A percentile compares a stretch with the other conserved stretches of the same genome.
Conservation (phyloP, 2,329 filamentous ascomycete genomes). For the Clarireedia hainanense region DNA sequence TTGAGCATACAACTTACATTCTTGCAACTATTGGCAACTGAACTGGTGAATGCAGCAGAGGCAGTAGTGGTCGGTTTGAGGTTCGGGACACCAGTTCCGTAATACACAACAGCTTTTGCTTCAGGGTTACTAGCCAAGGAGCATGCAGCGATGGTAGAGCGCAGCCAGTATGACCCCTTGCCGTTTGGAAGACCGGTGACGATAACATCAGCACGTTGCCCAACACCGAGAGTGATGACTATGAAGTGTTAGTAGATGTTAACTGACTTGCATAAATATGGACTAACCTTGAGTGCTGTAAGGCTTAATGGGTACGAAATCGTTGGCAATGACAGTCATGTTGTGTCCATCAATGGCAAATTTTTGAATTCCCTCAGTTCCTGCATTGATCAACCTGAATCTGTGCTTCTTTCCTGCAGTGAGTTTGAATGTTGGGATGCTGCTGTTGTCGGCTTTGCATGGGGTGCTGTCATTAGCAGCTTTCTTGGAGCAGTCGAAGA, state of each 20-base stretch:
- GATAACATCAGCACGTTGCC: slow-evolving; percentile 37
- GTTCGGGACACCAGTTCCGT: slow-evolving; percentile 38
- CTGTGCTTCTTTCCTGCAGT: slow-evolving; percentile 35
- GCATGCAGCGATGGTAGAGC: slow-evolving; percentile 39
- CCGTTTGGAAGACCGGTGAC: slow-evolving; percentile 35
- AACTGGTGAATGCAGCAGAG: slow-evolving; percentile 13
- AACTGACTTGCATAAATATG: not conserved
- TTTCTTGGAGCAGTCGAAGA: slow-evolving; percentile 16
- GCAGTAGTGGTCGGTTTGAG: slow-evolving; percentile 13
- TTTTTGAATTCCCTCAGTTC: slow-evolving; percentile 37
- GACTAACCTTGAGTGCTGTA: slow-evolving; percentile 51
- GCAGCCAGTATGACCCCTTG: slow-evolving; percentile 45
- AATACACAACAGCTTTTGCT: slow-evolving; percentile 56
- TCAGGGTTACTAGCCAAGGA: slow-evolving; percentile 39
- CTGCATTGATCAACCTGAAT: slow-evolving; percentile 40
- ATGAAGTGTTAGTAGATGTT: not conserved
- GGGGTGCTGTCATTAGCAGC: not conserved
- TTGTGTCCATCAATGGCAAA: slow-evolving; percentile 41
- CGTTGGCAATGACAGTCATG: slow-evolving; percentile 57
- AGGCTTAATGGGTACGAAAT: slow-evolving; percentile 50
- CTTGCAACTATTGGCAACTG: slow-evolving; percentile 10
- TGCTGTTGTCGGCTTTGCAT: slow-evolving; percentile 14
- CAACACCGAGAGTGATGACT: slow-evolving; percentile 26
- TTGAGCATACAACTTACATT: slow-evolving; percentile 11
- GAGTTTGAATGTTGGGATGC: slow-evolving; percentile 30